Evolutionary conservation across 495 filamentous ascomycete species (phyloP).

Genomic region (Neurospora sp.): DNA sequence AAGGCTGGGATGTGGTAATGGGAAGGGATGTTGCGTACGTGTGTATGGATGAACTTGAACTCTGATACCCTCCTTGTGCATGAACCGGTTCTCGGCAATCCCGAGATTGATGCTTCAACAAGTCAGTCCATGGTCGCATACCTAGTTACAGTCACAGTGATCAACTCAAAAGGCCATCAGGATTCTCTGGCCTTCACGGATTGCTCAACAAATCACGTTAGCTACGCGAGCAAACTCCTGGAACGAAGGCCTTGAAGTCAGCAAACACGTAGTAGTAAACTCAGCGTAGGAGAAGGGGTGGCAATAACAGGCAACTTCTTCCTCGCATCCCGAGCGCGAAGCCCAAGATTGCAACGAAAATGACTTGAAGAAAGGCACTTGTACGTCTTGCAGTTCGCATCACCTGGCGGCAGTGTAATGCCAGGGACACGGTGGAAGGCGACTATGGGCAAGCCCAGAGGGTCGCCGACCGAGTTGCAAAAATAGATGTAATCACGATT

Average conservation of each 20-base stretch:
- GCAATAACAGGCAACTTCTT: background rate
- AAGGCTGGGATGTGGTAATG: background rate
- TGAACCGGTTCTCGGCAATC: conserved; percentile 14
- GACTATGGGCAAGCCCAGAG: background rate
- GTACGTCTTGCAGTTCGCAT: background rate
- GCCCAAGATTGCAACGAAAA: background rate
- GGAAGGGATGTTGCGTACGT: background rate
- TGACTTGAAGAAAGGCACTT: background rate
- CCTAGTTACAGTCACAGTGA: background rate
- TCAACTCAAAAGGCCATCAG: background rate
- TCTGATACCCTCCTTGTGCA: conserved; percentile 7
- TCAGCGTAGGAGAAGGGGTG: background rate
- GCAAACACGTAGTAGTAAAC: background rate
- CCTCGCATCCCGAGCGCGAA: background rate
- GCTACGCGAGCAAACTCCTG: too few relatives aligned
- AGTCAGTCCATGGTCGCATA: background rate
- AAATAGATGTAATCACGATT: background rate
- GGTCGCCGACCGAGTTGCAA: background rate
- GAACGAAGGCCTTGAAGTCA: background rate
- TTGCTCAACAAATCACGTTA: too few relatives aligned
- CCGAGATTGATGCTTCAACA: conserved; percentile 6
- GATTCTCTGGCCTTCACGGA: conserved; percentile 9
- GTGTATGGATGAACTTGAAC: conserved; percentile 10
- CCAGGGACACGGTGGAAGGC: background rate
- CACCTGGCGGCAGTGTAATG: background rate